Percentiles rank a stretch among this genome's conserved stretches.
These are phyloP conservation scores for Serendipita indica DNA, from an alignment of 768 basidiomycete genomes.

Conservation along the genomic window DNA sequence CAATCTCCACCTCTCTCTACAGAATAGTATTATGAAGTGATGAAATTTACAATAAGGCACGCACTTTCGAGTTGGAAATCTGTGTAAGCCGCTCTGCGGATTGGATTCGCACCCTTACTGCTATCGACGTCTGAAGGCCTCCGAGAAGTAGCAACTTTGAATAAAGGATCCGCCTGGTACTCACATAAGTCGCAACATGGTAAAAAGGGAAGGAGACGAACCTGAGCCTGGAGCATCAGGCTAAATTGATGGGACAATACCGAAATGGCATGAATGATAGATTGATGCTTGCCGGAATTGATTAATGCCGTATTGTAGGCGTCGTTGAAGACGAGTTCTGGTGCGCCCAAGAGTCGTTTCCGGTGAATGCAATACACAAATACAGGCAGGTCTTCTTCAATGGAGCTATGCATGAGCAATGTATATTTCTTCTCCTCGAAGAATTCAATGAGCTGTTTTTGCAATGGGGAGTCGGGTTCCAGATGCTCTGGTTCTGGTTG, in stretches of 20 bases:
- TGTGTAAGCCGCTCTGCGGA: neutral
- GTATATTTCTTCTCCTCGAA: neutral
- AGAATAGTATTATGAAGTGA: neutral
- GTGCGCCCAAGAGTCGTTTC: neutral
- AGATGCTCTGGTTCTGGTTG: neutral
- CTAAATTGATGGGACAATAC: neutral
- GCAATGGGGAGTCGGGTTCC: neutral
- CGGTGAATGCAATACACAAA: neutral
- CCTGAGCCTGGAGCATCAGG: neutral
- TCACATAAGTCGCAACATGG: neutral
- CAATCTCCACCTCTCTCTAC: neutral
- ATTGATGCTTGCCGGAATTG: neutral
- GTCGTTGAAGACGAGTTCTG: neutral
- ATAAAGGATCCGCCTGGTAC: neutral
- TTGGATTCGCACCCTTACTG: neutral
- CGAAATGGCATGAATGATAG: neutral
- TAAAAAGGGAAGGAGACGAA: too few relatives aligned
- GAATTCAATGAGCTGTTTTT: neutral
- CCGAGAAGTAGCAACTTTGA: neutral
- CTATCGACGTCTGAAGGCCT: neutral
- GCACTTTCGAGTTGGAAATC: neutral
- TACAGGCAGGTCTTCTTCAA: conserved; percentile 1
- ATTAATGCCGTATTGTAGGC: neutral
- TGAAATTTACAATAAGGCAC: neutral
- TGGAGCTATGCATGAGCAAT: neutral